phyloP scores from a whole-genome alignment of 768 basidiomycete genomes.

The Cyclocybe aegerita region DNA sequence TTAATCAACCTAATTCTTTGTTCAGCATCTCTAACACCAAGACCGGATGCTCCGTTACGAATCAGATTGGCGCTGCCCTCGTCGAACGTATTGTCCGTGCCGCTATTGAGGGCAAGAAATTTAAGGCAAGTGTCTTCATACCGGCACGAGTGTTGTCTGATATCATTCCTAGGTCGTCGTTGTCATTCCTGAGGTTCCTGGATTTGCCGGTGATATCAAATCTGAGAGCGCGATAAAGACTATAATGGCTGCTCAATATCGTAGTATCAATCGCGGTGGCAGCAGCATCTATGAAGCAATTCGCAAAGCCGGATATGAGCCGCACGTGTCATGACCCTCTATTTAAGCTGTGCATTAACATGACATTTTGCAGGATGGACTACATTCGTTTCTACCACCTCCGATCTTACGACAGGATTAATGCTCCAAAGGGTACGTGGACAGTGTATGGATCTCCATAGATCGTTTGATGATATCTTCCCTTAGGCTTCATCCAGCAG shows the following conservation, averaged over 20 bases:
- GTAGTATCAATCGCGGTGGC: slow-evolving; percentile 89
- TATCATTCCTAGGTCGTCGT: slow-evolving; percentile 65
- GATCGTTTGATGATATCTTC: slow-evolving; percentile 1
- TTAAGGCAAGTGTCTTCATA: slow-evolving; percentile 52
- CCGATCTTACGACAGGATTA: slow-evolving; percentile 88
- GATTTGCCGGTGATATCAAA: slow-evolving; percentile 83
- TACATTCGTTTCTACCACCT: slow-evolving; percentile 94
- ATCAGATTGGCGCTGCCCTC: slow-evolving; percentile 81
- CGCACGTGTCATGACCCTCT: slow-evolving; percentile 43
- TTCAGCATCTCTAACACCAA: slow-evolving; percentile 75
- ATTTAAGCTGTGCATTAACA: background rate
- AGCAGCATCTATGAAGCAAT: slow-evolving; percentile 84
- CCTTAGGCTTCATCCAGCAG: slow-evolving; percentile 49
- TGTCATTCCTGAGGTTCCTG: slow-evolving; percentile 88
- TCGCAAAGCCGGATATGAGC: slow-evolving; percentile 73
- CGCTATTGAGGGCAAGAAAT: slow-evolving; percentile 64
- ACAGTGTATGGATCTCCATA: background rate
- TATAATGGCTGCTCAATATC: slow-evolving; percentile 87
- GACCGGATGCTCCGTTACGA: slow-evolving; percentile 66
- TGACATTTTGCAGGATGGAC: slow-evolving; percentile 49
- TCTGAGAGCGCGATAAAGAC: slow-evolving; percentile 60
- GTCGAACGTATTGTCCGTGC: slow-evolving; percentile 87
- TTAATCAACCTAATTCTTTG: background rate
- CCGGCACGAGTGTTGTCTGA: background rate
- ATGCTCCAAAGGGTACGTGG: slow-evolving; percentile 62